Conservation (phyloP, 2,329 filamentous ascomycete species). For the Fusarium subglutinans region DNA sequence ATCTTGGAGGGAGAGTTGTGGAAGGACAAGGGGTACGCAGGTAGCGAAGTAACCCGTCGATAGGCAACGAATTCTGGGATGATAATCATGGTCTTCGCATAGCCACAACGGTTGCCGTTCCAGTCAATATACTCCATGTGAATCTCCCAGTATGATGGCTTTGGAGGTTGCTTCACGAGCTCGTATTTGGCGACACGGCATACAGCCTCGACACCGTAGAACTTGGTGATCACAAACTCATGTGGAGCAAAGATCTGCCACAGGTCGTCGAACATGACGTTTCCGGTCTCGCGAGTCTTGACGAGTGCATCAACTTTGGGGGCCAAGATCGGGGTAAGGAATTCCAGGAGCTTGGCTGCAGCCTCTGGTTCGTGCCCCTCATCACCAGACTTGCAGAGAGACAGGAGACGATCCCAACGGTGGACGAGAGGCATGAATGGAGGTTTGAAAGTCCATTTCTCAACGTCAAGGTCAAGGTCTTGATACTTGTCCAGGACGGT, state of each 20-base stretch:
- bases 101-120: constrained; percentile 47
- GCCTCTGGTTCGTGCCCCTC: not conserved
- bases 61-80: constrained; percentile 44
- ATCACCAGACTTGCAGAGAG: not conserved
- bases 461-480: constrained; percentile 7
- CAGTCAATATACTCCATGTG: constrained; percentile 49
- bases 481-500: constrained; percentile 3
- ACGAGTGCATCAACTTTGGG: constrained; percentile 39
- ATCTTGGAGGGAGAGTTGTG: constrained; percentile 32
- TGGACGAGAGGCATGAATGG: constrained; percentile 24
- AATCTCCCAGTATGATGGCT: constrained; percentile 36
- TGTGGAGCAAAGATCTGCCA: constrained; percentile 51
- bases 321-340: constrained; percentile 46
- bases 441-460: constrained; percentile 14
- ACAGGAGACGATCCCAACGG: constrained; percentile 1
- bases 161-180: not conserved
- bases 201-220: constrained; percentile 49
- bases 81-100: constrained; percentile 28
- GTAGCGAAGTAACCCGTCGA: constrained; percentile 41
- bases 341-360: constrained; percentile 36
- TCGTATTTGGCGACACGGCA: constrained; percentile 48
- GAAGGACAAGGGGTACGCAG: constrained; percentile 45
- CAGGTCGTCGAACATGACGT: constrained; percentile 43
- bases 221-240: constrained; percentile 44
- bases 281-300: constrained; percentile 43